These are phyloP conservation scores for Aspergillus unguis DNA, from an alignment of 2,329 filamentous ascomycete species.

Conservation along the genomic window DNA sequence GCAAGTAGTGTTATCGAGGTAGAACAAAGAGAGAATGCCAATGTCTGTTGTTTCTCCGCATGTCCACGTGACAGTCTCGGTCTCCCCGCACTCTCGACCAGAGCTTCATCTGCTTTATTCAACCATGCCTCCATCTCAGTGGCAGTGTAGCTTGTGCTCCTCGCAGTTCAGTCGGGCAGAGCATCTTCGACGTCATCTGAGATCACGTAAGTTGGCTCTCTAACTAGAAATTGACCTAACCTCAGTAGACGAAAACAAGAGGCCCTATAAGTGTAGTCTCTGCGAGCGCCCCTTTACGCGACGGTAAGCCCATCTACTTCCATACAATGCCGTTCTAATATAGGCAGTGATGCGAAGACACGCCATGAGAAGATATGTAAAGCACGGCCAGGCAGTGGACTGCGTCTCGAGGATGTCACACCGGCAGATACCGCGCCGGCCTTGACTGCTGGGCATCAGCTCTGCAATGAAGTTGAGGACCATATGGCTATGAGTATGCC, in stretches of 20 bases:
- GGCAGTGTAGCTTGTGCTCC: conserved; percentile 15
- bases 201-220: conserved; percentile 16
- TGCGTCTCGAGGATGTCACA: no score
- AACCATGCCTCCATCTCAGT: background rate
- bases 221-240: background rate
- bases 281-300: conserved; percentile 20
- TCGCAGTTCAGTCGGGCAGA: conserved; percentile 21
- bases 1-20: no score
- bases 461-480: background rate
- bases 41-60: no score
- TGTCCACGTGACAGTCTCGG: no score
- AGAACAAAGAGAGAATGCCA: no score
- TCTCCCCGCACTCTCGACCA: no score
- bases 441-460: background rate
- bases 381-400: background rate
- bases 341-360: conserved; percentile 19
- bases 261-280: conserved; percentile 16
- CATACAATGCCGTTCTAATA: background rate
- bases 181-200: conserved; percentile 21
- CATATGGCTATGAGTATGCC: conserved; percentile 2
- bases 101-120: no score
- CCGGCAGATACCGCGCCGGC: background rate
- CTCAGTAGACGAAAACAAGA: conserved; percentile 15
- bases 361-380: conserved; percentile 24
- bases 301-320: conserved; percentile 10